Evolutionary conservation across 495 filamentous ascomycete genomes (phyloP).

Genomic region (Thermothielavioides terrestris): DNA sequence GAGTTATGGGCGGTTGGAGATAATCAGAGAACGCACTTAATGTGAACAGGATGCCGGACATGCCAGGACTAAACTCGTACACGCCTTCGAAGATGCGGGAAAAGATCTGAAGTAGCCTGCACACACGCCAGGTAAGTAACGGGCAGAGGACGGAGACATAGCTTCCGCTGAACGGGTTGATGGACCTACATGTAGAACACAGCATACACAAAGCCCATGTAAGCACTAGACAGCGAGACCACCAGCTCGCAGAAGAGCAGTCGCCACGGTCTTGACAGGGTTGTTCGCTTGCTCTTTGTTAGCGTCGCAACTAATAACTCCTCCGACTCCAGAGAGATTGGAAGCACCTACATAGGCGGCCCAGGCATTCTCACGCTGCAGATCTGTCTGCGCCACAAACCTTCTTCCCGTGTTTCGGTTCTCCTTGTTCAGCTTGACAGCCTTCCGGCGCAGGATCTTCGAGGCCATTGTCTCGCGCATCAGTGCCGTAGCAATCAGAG

Average conservation of each 20-base stretch:
- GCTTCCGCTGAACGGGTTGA: too few relatives aligned
- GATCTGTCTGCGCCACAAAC: conserved; percentile 16
- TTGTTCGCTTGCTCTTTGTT: too few relatives aligned
- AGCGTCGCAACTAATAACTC: too few relatives aligned
- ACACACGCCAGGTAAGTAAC: neutral
- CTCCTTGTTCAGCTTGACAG: conserved; percentile 39
- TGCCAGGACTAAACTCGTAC: conserved; percentile 32
- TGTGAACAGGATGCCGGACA: conserved; percentile 26
- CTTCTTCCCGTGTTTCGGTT: conserved; percentile 1
- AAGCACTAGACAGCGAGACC: conserved; percentile 53
- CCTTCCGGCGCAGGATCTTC: conserved; percentile 39
- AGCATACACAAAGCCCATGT: conserved; percentile 54
- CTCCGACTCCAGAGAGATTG: too few relatives aligned
- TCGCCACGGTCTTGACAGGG: conserved; percentile 38
- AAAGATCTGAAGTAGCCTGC: conserved; percentile 46
- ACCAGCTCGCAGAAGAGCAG: conserved; percentile 54
- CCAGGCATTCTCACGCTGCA: conserved; percentile 12
- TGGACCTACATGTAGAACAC: conserved; percentile 56
- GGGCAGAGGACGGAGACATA: neutral
- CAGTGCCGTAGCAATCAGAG: conserved; percentile 21
- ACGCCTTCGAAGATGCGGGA: conserved; percentile 47
- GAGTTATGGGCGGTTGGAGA: neutral
- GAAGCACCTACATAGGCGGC: conserved; percentile 15
- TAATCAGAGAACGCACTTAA: conserved; percentile 14
- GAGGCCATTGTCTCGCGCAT: conserved; percentile 46